Conservation (phyloP, 2,329 filamentous ascomycete genomes). For the Ceratocystis destructans region DNA sequence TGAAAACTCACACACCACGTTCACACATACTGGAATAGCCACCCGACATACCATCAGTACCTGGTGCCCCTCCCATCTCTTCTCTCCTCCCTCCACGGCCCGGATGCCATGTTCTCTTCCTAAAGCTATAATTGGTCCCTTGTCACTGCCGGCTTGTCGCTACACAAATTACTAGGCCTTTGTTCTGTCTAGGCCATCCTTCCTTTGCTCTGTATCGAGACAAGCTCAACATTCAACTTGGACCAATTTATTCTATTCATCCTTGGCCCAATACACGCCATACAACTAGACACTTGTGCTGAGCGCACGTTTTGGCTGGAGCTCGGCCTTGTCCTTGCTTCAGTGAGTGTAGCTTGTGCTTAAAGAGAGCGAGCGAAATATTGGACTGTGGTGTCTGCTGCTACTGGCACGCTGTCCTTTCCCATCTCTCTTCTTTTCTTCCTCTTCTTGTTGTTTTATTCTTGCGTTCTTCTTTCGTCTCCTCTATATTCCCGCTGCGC, state of each 20-base stretch:
- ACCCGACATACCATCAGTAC: background rate
- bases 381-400: conserved; percentile 1
- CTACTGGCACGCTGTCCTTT: background rate
- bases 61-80: background rate
- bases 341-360: background rate
- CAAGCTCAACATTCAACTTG: background rate
- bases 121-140: conserved; percentile 2
- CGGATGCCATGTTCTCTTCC: background rate
- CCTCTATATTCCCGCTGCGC: background rate
- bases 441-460: conserved; percentile 15
- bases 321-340: background rate
- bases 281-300: background rate
- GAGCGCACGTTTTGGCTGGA: background rate
- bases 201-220: background rate
- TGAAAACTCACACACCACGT: background rate
- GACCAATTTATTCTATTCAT: background rate
- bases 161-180: background rate
- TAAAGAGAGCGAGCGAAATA: background rate
- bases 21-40: too few relatives aligned
- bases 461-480: background rate
- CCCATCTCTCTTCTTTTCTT: background rate
- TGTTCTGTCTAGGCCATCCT: background rate
- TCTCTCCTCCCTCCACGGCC: background rate
- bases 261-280: background rate
- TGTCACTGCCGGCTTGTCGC: background rate